Conservation (phyloP, 495 filamentous ascomycete genomes). For the Trichoderma virens region DNA sequence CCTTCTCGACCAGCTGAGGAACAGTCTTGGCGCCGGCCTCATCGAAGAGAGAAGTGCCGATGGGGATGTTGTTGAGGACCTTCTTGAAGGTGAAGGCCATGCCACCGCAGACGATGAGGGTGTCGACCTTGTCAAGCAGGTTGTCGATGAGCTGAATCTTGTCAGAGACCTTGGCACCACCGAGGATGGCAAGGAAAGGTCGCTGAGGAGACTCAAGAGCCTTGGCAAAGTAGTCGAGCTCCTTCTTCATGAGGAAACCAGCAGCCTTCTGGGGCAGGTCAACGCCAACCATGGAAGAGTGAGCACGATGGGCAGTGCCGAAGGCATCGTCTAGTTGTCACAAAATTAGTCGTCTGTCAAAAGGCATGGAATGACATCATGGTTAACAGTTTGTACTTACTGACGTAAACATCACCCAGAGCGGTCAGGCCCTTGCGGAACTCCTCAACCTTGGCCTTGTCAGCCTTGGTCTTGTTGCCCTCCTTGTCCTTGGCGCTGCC, state of each 20-base stretch:
- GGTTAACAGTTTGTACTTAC: slow-evolving; percentile 45
- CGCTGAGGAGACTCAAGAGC: slow-evolving; percentile 88
- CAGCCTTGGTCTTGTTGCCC: slow-evolving; percentile 97
- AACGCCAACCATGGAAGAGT: slow-evolving; percentile 98
- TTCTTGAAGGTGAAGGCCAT: slow-evolving; percentile 99
- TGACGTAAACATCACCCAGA: slow-evolving; percentile 94
- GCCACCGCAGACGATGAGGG: slow-evolving; percentile 90
- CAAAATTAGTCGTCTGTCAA: not conserved
- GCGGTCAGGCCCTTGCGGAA: slow-evolving; percentile 94
- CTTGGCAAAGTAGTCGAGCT: slow-evolving; percentile 98
- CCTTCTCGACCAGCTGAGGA: slow-evolving; percentile 81
- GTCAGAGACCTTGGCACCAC: slow-evolving; percentile 96
- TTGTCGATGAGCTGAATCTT: slow-evolving; percentile 99
- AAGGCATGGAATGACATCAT: not conserved
- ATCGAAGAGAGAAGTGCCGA: slow-evolving; percentile 90
- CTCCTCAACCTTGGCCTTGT: slow-evolving; percentile 81
- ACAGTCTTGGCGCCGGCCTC: slow-evolving; percentile 93
- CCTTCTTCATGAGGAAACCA: slow-evolving; percentile 99
- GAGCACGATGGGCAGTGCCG: slow-evolving; percentile 93
- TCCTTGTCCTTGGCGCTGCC: slow-evolving; percentile 85
- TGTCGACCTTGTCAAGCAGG: slow-evolving; percentile 93
- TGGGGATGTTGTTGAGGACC: slow-evolving; percentile 80
- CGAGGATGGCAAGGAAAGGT: slow-evolving; percentile 97
- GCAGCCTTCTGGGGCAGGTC: slow-evolving; percentile 92
- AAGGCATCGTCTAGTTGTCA: slow-evolving; percentile 78